phyloP scores from a whole-genome alignment of 257 asterid species.

The Salvia hispanica region DNA sequence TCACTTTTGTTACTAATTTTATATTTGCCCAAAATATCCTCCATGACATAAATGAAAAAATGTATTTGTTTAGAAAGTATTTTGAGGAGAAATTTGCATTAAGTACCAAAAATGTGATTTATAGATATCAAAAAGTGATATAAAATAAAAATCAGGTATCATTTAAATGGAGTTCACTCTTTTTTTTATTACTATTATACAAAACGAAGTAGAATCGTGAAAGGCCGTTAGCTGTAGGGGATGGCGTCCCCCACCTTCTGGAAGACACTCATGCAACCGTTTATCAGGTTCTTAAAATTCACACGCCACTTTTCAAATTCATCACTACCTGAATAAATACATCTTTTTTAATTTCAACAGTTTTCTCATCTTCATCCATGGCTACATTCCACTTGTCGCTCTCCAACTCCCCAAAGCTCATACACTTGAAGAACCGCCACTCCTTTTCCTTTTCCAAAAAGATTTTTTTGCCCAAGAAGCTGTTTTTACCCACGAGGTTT shows the following conservation, averaged over 20 bases:
- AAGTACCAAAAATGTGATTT: no score
- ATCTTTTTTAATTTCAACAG: neutral
- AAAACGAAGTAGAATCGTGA: neutral
- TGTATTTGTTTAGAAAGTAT: no score
- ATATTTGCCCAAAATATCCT: no score
- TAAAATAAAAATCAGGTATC: no score
- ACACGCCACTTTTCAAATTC: neutral
- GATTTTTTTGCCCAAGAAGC: conserved; percentile 37
- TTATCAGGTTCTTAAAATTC: conserved; percentile 26
- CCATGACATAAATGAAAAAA: no score
- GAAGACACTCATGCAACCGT: conserved; percentile 33
- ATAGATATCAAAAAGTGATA: no score
- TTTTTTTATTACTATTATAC: no score
- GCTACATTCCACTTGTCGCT: conserved; percentile 45
- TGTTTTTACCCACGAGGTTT: conserved; percentile 36
- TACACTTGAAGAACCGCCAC: conserved; percentile 53
- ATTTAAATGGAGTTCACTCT: no score
- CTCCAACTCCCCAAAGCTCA: conserved; percentile 42
- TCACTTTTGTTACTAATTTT: no score
- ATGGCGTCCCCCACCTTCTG: conserved; percentile 33
- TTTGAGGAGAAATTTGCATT: no score
- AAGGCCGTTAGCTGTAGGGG: conserved; percentile 33
- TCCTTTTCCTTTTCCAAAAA: conserved; percentile 49
- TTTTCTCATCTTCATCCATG: conserved; percentile 44
- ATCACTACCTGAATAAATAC: neutral